phyloP scores from a whole-genome alignment of 805 yeast genomes.

The Ogataea degrootiae region DNA sequence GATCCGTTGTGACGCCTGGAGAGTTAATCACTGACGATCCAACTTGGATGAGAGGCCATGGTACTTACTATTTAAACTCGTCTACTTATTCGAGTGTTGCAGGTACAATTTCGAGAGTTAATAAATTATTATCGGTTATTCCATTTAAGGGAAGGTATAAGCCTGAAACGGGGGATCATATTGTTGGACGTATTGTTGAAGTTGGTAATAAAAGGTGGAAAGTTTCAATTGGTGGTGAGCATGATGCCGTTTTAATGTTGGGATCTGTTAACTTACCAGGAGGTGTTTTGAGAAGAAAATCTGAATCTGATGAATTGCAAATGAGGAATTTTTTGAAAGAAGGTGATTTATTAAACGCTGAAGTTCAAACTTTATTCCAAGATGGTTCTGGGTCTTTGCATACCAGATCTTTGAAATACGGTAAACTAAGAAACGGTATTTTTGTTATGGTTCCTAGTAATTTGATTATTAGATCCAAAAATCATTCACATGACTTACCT shows the following conservation, averaged over 20 bases:
- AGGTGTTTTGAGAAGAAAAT: conserved; percentile 88
- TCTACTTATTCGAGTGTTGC: conserved; percentile 88
- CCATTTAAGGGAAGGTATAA: conserved; percentile 84
- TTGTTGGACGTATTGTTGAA: conserved; percentile 89
- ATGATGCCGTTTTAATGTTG: conserved; percentile 85
- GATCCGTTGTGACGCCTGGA: conserved; percentile 81
- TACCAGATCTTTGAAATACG: conserved; percentile 92
- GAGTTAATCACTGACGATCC: conserved; percentile 95
- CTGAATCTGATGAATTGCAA: conserved; percentile 92
- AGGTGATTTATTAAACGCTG: conserved; percentile 93
- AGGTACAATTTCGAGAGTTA: conserved; percentile 82
- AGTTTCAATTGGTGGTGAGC: conserved; percentile 93
- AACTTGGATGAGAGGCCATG: conserved; percentile 98
- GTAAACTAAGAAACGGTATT: conserved; percentile 88
- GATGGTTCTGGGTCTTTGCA: conserved; percentile 94
- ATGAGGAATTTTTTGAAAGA: conserved; percentile 94
- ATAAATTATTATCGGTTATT: conserved; percentile 76
- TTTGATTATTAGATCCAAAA: conserved; percentile 76
- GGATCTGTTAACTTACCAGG: conserved; percentile 98
- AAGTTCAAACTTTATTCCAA: conserved; percentile 82
- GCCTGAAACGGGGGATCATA: conserved; percentile 96
- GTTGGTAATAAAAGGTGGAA: conserved; percentile 95
- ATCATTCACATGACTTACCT: conserved; percentile 84
- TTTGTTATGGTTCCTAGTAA: conserved; percentile 79
- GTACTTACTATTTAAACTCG: conserved; percentile 76